A percentile compares a stretch with the other conserved stretches of the same genome.
These are phyloP conservation scores for Chrysoporthe cubensis DNA, from an alignment of 2,329 filamentous ascomycete genomes.

Conservation along the genomic window DNA sequence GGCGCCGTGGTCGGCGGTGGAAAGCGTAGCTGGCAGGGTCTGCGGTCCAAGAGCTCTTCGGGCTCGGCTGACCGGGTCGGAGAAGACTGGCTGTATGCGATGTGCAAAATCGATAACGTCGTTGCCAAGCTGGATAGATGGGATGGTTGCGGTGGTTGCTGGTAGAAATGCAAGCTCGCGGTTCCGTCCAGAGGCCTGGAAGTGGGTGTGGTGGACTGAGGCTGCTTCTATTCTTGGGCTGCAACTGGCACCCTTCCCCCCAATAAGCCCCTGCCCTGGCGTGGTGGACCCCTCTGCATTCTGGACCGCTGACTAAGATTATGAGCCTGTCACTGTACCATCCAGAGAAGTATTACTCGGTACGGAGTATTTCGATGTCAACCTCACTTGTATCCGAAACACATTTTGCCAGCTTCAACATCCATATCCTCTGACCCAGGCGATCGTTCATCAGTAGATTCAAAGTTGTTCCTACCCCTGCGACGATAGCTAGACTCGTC, in stretches of 20 bases:
- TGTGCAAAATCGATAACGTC: neutral
- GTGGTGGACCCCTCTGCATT: neutral
- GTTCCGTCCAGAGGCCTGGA: neutral
- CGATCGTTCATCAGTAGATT: neutral
- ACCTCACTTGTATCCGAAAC: neutral
- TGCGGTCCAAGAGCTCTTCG: neutral
- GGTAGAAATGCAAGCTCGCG: conserved; percentile 13
- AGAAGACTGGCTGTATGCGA: neutral
- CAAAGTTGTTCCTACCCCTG: neutral
- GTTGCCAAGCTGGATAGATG: neutral
- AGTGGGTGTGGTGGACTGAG: conserved; percentile 17
- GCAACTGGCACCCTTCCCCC: conserved; percentile 13
- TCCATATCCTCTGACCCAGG: neutral
- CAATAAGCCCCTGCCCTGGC: conserved; percentile 5
- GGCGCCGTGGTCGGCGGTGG: neutral
- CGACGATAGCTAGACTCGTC: neutral
- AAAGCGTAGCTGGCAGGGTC: neutral
- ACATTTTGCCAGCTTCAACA: neutral
- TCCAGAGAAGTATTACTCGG: neutral
- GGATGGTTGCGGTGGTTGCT: neutral
- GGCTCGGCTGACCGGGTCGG: neutral
- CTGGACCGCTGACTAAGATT: conserved; percentile 7
- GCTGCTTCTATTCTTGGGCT: conserved; percentile 28
- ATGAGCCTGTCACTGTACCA: neutral
- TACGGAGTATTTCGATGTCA: neutral